phyloP scores from a whole-genome alignment of 768 basidiomycete species.

The Lactarius hatsudake region DNA sequence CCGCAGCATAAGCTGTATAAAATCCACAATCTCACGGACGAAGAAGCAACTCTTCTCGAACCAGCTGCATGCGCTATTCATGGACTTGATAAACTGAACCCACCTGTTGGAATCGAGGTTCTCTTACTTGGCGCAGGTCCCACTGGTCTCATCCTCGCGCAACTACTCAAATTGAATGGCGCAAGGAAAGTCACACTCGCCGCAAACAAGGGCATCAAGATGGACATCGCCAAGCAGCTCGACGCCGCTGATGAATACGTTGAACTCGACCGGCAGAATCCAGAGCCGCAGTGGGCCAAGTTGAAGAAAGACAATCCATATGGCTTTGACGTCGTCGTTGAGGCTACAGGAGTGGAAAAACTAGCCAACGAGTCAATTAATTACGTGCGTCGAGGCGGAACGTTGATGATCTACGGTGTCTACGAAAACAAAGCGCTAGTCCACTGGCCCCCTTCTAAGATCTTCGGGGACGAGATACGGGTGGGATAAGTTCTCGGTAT shows the following conservation, averaged over 20 bases:
- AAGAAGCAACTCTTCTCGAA: constrained; percentile 84
- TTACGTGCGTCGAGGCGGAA: constrained; percentile 83
- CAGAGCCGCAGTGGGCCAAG: constrained; percentile 75
- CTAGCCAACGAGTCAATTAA: constrained; percentile 87
- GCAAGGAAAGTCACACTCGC: constrained; percentile 79
- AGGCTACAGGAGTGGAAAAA: constrained; percentile 81
- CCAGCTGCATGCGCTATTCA: constrained; percentile 91
- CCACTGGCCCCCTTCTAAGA: constrained; percentile 84
- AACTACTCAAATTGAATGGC: constrained; percentile 84
- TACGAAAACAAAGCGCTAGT: constrained; percentile 84
- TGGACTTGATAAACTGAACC: constrained; percentile 83
- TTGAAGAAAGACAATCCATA: constrained; percentile 79
- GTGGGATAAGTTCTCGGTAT: constrained; percentile 32
- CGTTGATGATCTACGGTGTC: constrained; percentile 86
- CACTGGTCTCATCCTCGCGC: constrained; percentile 86
- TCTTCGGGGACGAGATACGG: constrained; percentile 68
- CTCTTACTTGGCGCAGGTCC: constrained; percentile 89
- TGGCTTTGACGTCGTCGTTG: constrained; percentile 86
- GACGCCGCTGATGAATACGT: constrained; percentile 83
- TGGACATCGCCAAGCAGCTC: constrained; percentile 77
- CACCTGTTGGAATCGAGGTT: constrained; percentile 80
- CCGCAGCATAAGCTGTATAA: constrained; percentile 79
- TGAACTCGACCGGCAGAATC: constrained; percentile 74
- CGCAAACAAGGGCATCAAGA: constrained; percentile 89
- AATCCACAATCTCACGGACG: constrained; percentile 82